Percentiles rank a stretch among this genome's conserved stretches.
phyloP scores from a whole-genome alignment of 2,329 filamentous ascomycete species.

The Claviceps spartinae region DNA sequence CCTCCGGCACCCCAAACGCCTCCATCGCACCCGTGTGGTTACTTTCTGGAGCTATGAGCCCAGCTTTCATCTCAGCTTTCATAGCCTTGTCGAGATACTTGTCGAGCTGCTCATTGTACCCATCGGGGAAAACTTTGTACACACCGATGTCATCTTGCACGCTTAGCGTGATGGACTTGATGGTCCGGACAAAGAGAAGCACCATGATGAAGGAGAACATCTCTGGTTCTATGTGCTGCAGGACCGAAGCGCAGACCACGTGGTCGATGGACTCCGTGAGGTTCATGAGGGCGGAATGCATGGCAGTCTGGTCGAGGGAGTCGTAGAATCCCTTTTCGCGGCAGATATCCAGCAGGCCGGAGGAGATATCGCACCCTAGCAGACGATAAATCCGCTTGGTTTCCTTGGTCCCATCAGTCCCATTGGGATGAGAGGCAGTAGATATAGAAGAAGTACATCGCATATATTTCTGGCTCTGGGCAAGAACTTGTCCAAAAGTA shows the following conservation, averaged over 20 bases:
- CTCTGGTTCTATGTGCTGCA: background rate
- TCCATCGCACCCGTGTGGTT: background rate
- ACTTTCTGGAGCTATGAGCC: too few relatives aligned
- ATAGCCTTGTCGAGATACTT: too few relatives aligned
- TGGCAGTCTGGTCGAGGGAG: background rate
- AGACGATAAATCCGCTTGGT: background rate
- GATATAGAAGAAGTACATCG: background rate
- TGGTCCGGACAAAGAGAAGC: background rate
- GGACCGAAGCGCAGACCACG: background rate
- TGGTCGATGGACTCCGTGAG: background rate
- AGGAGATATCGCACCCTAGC: background rate
- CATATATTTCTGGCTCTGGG: background rate
- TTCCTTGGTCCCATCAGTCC: too few relatives aligned
- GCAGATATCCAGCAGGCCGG: background rate
- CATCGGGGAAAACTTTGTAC: background rate
- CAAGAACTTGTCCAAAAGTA: background rate
- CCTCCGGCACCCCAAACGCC: background rate
- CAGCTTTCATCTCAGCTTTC: too few relatives aligned
- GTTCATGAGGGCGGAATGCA: background rate
- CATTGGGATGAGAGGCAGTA: too few relatives aligned
- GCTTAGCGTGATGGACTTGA: constrained; percentile 1
- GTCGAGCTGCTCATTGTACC: background rate
- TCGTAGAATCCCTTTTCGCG: background rate
- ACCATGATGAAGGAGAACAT: background rate
- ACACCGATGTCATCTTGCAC: background rate